Conservation (phyloP, 768 basidiomycete species). For the Thelephora ganbajun region DNA sequence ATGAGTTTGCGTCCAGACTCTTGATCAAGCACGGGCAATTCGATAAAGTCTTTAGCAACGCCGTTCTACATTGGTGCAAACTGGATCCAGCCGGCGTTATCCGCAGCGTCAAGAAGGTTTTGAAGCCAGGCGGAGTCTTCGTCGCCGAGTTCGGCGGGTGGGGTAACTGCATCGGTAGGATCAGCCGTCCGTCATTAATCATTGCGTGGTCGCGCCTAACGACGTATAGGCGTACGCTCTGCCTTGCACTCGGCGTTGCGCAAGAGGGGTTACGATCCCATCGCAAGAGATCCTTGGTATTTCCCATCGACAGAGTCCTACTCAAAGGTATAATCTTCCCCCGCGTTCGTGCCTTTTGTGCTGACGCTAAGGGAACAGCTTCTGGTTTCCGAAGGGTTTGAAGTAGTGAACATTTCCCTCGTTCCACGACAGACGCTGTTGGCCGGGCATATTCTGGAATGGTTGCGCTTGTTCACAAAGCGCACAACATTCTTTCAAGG, state of each 20-base stretch:
- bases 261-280: constrained; percentile 42
- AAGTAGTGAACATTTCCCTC: constrained; percentile 36
- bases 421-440: constrained; percentile 43
- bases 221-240: constrained; percentile 43
- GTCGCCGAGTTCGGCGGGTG: constrained; percentile 71
- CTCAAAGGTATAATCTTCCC: constrained; percentile 25
- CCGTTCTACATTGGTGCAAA: constrained; percentile 81
- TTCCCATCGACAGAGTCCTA: constrained; percentile 68
- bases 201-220: neutral
- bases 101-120: constrained; percentile 36
- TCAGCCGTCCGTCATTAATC: neutral
- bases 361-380: constrained; percentile 25
- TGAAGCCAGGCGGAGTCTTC: constrained; percentile 61
- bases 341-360: neutral
- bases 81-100: constrained; percentile 53
- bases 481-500: constrained; percentile 37
- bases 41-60: constrained; percentile 72
- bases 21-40: constrained; percentile 25
- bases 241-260: constrained; percentile 40
- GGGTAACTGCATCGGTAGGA: constrained; percentile 50
- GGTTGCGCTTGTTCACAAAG: constrained; percentile 56
- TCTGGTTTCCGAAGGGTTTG: constrained; percentile 41
- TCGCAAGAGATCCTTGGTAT: constrained; percentile 65
- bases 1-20: constrained; percentile 15
- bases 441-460: constrained; percentile 38